Conservation (phyloP, 495 filamentous ascomycete genomes). For the Penicillium flavigenum region DNA sequence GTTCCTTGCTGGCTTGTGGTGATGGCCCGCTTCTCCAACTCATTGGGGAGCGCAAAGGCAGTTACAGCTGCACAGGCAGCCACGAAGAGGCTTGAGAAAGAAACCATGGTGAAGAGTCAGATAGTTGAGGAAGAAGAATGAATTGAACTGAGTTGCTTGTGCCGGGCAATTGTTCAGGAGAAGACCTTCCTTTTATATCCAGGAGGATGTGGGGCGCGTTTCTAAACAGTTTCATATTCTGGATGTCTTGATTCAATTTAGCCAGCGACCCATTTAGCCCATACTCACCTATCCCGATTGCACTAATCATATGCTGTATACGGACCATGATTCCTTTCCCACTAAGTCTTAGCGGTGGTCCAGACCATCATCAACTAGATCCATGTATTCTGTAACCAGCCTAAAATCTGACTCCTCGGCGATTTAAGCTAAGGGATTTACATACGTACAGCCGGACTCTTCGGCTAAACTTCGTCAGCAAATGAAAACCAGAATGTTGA, state of each 20-base stretch:
- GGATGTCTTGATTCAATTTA: slow-evolving; percentile 8
- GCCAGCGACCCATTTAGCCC: slow-evolving; percentile 10
- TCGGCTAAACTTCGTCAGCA: slow-evolving; percentile 3
- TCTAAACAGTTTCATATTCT: slow-evolving; percentile 4
- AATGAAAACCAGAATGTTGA: background rate
- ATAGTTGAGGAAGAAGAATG: background rate
- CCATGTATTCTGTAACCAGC: background rate
- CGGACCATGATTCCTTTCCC: slow-evolving; percentile 1
- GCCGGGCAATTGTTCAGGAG: background rate
- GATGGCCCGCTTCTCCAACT: slow-evolving; percentile 34
- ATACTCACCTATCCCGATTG: background rate
- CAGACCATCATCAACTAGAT: background rate
- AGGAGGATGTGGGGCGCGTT: slow-evolving; percentile 1
- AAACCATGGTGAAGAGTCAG: slow-evolving; percentile 42
- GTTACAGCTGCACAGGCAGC: slow-evolving; percentile 35
- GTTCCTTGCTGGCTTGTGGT: slow-evolving; percentile 49
- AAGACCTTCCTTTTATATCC: slow-evolving; percentile 6
- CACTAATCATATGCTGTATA: background rate
- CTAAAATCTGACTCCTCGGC: background rate
- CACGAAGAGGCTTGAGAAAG: slow-evolving; percentile 43
- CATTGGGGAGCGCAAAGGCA: slow-evolving; percentile 43
- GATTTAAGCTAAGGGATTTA: background rate
- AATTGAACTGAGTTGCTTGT: background rate
- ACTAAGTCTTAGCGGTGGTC: background rate
- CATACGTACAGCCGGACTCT: background rate